Evolutionary conservation across 192 early-diverging fungal genomes (phyloP).

Genomic region (Entomortierella parvispora): DNA sequence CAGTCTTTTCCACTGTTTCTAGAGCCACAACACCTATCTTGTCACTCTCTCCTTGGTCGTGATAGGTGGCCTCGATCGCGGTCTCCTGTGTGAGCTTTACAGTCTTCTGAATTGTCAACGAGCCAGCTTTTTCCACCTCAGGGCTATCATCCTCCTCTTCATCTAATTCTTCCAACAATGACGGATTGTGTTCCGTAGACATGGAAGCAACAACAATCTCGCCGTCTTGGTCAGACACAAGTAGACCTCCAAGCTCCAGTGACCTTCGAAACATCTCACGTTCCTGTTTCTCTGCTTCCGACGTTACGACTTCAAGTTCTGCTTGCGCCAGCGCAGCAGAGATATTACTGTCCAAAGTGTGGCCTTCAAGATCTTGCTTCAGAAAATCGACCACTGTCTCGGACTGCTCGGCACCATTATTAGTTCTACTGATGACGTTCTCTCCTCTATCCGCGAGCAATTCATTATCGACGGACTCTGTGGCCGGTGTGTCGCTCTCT

Average conservation of each 20-base stretch:
- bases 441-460: too few species aligned
- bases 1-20: too few species aligned
- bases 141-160: too few species aligned
- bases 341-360: not conserved
- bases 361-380: slow-evolving; percentile 7
- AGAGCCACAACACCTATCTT: too few species aligned
- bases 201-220: not conserved
- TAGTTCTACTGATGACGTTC: too few species aligned
- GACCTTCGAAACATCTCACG: slow-evolving; percentile 11
- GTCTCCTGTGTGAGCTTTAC: not conserved
- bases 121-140: not conserved
- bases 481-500: slow-evolving; percentile 1
- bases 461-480: too few species aligned
- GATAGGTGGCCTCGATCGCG: not conserved
- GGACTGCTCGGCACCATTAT: slow-evolving; percentile 4
- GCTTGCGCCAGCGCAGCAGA: not conserved
- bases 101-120: too few species aligned
- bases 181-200: not conserved
- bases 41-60: too few species aligned
- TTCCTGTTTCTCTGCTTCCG: slow-evolving; percentile 10
- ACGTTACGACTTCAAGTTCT: slow-evolving; percentile 1
- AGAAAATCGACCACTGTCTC: slow-evolving; percentile 10
- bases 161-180: not conserved
- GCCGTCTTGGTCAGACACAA: too few species aligned
- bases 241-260: slow-evolving; percentile 6